Conservation (phyloP, 352 stramenopile species). For the Pelagophyceae sp. region DNA sequence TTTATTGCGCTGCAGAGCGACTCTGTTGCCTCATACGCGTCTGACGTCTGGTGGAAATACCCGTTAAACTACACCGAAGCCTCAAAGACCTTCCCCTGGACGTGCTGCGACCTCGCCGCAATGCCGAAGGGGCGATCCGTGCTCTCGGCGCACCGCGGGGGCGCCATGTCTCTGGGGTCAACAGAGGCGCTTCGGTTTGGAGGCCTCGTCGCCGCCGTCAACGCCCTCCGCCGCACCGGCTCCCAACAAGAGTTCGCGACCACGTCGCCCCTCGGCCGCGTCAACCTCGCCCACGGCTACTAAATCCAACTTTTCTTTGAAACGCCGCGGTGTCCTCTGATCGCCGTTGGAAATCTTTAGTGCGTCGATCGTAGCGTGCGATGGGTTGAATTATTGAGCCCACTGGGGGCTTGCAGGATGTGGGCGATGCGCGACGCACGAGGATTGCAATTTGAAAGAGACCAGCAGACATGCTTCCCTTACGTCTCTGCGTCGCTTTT, state of each 20-base stretch:
- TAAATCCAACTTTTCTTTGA: no score
- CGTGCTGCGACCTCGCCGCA: not conserved
- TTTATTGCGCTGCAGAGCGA: not conserved
- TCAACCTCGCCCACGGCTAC: not conserved
- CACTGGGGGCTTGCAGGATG: no score
- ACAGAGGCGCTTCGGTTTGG: not conserved
- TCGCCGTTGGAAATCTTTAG: no score
- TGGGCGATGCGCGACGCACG: no score
- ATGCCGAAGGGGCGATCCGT: not conserved
- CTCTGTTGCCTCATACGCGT: not conserved
- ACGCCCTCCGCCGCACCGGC: not conserved
- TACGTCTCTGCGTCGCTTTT: no score
- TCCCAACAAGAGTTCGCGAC: not conserved
- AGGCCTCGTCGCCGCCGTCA: not conserved
- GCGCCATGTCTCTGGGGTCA: not conserved
- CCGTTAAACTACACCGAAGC: not conserved
- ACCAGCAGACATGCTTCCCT: no score
- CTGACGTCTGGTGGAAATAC: constrained; percentile 1
- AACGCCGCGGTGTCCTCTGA: no score
- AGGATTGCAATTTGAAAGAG: no score
- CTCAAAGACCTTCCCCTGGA: not conserved
- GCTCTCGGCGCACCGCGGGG: not conserved
- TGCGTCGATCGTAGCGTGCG: no score
- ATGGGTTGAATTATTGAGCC: no score
- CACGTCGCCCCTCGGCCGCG: not conserved